These are phyloP conservation scores for Alternaria brassicae DNA, from an alignment of 2,329 filamentous ascomycete species.

Conservation along the genomic window DNA sequence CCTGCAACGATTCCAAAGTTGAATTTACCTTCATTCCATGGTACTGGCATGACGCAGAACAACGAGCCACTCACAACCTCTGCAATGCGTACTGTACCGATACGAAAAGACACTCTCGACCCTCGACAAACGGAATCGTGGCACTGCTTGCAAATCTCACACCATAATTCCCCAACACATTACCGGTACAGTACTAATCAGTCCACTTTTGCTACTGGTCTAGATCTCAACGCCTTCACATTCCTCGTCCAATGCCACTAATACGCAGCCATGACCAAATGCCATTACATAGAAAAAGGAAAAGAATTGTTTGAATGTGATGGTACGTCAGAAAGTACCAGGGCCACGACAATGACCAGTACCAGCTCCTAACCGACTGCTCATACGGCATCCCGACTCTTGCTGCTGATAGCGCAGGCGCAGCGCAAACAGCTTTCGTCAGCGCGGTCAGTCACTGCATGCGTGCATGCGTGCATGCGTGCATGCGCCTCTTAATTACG, in stretches of 20 bases:
- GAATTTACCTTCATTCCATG: neutral
- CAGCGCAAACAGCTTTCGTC: neutral
- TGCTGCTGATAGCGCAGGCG: neutral
- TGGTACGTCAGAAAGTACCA: conserved; percentile 39
- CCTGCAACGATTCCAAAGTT: neutral
- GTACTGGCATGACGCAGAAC: neutral
- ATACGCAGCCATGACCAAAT: too few relatives aligned
- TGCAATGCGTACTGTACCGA: too few relatives aligned
- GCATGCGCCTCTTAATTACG: too few relatives aligned
- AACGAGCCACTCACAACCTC: too few relatives aligned
- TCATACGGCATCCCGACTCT: conserved; percentile 2
- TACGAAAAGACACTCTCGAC: neutral
- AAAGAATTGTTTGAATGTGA: too few relatives aligned
- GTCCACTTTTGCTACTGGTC: too few relatives aligned
- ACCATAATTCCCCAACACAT: conserved; percentile 4
- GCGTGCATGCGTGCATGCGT: too few relatives aligned
- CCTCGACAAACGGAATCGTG: too few relatives aligned
- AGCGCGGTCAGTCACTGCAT: too few relatives aligned
- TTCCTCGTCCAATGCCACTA: too few relatives aligned
- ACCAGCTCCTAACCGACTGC: neutral
- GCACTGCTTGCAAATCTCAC: neutral
- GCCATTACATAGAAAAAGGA: too few relatives aligned
- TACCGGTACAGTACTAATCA: conserved; percentile 29
- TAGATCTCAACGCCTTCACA: neutral
- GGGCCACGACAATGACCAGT: conserved; percentile 11